Evolutionary conservation across 306 rosid genomes (phyloP), one percentile per base, ranked within the genome.

Genomic region (Chamaecrista fasciculata): DNA sequence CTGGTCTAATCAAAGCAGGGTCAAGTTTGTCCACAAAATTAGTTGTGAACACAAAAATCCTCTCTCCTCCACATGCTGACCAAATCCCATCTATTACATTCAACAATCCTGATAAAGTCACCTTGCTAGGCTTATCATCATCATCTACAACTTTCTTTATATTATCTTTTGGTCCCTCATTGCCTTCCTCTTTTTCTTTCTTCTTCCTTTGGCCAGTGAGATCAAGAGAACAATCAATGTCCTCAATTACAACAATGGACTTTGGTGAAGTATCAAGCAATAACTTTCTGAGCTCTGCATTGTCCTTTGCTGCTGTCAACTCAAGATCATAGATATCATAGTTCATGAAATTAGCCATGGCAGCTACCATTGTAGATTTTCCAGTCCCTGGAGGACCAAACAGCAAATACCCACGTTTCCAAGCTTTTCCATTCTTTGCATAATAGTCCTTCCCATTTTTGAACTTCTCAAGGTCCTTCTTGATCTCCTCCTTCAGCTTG

Each of bases 21-120:
- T 84, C 88, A 8, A 84, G 83, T 47, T 77, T 80, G 8, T 84
- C 83, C 39, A 70, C 69, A 53, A 77, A 72, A 48, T 84, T 80
- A 4, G 88, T 84, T 0, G 88, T 84, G 29, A 83, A 83, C 19
- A 77, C 68, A n/a, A 80, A 62, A 9, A 77, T 21, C n/a, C 81
- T 70, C 21, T 83, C 87, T 28, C 83, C 75, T 5, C 85, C 85
- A 60, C 88, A 80, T 12, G 88, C 83, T 36, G 88, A 80, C 88
- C 88, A 80, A 33, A 83, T 79, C 56, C 88, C 36, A 33, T 33
- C 36, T 4, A 33, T 33, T 0, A 33, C 36, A 33, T 33, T 33
- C 36, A 33, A 33, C 83, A 77, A 52, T 48, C 85, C 87, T 3
- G 87, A 83, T 2, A 80, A 57, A 23, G 87, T 80, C 1, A 83